Evolutionary conservation across 2,329 filamentous ascomycete species (phyloP).

Genomic region (Hymenoscyphus linearis): DNA sequence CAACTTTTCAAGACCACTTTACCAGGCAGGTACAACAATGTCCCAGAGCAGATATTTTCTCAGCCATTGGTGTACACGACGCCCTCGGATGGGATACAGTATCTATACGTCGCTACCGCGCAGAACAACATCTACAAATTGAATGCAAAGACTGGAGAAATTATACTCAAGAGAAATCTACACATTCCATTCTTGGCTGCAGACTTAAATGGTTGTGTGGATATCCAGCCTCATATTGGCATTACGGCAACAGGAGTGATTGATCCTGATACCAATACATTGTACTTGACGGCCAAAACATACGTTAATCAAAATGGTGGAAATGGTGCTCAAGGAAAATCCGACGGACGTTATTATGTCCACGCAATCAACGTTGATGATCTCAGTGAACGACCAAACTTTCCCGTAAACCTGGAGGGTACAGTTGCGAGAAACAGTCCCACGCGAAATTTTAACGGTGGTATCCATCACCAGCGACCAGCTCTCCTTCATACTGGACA

Average conservation of each 20-base stretch:
- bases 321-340: constrained; percentile 35
- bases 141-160: constrained; percentile 48
- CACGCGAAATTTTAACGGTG: constrained; percentile 40
- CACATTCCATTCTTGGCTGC: constrained; percentile 43
- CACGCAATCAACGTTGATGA: constrained; percentile 43
- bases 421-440: constrained; percentile 41
- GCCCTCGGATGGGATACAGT: constrained; percentile 39
- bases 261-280: constrained; percentile 44
- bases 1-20: constrained; percentile 48
- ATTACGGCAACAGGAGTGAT: constrained; percentile 47
- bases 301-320: constrained; percentile 37
- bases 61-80: constrained; percentile 50
- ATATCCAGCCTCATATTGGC: constrained; percentile 43
- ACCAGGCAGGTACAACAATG: constrained; percentile 46
- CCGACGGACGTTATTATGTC: constrained; percentile 40
- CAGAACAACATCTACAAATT: constrained; percentile 55
- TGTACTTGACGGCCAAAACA: constrained; percentile 46
- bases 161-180: constrained; percentile 43
- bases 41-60: constrained; percentile 47
- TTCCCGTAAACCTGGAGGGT: constrained; percentile 40
- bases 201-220: constrained; percentile 41
- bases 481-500: constrained; percentile 42
- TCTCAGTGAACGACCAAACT: constrained; percentile 37
- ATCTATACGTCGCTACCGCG: constrained; percentile 50
- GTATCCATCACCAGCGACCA: constrained; percentile 43